phyloP scores from a whole-genome alignment of 345 rosid genomes.

The Euphorbia peplus region DNA sequence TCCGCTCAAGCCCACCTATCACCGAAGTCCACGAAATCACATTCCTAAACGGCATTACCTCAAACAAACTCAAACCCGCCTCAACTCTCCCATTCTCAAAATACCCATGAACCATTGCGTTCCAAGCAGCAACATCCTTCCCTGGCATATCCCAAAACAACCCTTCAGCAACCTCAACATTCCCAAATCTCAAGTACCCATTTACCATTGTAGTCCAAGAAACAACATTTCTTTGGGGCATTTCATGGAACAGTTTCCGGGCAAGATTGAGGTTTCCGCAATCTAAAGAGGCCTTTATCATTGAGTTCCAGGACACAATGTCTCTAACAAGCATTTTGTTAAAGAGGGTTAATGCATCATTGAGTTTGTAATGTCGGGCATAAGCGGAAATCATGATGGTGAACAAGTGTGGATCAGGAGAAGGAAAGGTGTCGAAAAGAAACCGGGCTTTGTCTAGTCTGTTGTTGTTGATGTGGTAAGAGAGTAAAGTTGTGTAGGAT shows the following conservation, averaged over 20 bases:
- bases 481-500: constrained; percentile 30
- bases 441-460: constrained; percentile 44
- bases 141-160: constrained; percentile 54
- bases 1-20: constrained; percentile 67
- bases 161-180: constrained; percentile 48
- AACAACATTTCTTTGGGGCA: constrained; percentile 61
- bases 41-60: constrained; percentile 50
- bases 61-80: constrained; percentile 52
- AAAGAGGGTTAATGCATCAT: constrained; percentile 51
- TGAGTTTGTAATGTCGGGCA: constrained; percentile 31
- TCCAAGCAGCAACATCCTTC: constrained; percentile 69
- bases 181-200: constrained; percentile 56
- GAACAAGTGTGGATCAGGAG: constrained; percentile 42
- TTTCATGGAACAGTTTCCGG: constrained; percentile 52
- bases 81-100: constrained; percentile 46
- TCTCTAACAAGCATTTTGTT: constrained; percentile 51
- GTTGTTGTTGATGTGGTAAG: constrained; percentile 35
- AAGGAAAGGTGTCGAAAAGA: constrained; percentile 35
- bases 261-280: constrained; percentile 51
- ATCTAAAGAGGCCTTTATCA: constrained; percentile 59
- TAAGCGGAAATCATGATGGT: constrained; percentile 56
- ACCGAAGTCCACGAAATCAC: constrained; percentile 83
- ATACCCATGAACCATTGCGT: constrained; percentile 70
- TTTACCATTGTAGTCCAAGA: constrained; percentile 71
- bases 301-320: constrained; percentile 59